Conservation (phyloP, 331 rosid genomes). For the Stylosanthes scabra region DNA sequence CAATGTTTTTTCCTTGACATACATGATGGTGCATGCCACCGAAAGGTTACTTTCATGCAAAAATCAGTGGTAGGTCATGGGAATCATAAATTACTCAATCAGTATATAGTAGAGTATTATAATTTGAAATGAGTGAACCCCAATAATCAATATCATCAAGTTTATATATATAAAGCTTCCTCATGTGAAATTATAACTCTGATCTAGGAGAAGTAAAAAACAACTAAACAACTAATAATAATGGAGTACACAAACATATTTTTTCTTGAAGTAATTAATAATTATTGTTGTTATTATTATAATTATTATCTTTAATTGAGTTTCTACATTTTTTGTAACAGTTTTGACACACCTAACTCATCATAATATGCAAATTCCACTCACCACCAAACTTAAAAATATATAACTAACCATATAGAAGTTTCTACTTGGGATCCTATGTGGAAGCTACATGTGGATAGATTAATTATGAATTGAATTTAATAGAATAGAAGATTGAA, state of each 20-base stretch:
- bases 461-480: slow-evolving; percentile 17
- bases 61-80: slow-evolving; percentile 40
- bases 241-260: neutral
- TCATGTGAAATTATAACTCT: slow-evolving; percentile 21
- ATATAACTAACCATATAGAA: slow-evolving; percentile 26
- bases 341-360: slow-evolving; percentile 42
- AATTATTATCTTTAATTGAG: slow-evolving; percentile 7
- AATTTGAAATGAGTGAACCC: slow-evolving; percentile 33
- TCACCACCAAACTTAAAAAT: slow-evolving; percentile 44
- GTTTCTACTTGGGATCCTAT: slow-evolving; percentile 20
- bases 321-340: slow-evolving; percentile 19
- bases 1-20: neutral
- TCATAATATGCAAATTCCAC: slow-evolving; percentile 29
- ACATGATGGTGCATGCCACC: slow-evolving; percentile 8
- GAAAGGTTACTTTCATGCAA: slow-evolving; percentile 44
- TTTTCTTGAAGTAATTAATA: slow-evolving; percentile 25
- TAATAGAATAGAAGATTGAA: slow-evolving; percentile 4
- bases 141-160: slow-evolving; percentile 31
- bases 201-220: neutral
- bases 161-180: neutral
- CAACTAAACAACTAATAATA: too few relatives aligned
- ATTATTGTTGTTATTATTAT: slow-evolving; percentile 18
- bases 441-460: slow-evolving; percentile 25
- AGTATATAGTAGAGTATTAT: slow-evolving; percentile 25
- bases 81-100: slow-evolving; percentile 41